Percentiles rank a stretch among this genome's conserved stretches.
Evolutionary conservation across 495 filamentous ascomycete species (phyloP).

Genomic region (Penicillium dipodomyicola): DNA sequence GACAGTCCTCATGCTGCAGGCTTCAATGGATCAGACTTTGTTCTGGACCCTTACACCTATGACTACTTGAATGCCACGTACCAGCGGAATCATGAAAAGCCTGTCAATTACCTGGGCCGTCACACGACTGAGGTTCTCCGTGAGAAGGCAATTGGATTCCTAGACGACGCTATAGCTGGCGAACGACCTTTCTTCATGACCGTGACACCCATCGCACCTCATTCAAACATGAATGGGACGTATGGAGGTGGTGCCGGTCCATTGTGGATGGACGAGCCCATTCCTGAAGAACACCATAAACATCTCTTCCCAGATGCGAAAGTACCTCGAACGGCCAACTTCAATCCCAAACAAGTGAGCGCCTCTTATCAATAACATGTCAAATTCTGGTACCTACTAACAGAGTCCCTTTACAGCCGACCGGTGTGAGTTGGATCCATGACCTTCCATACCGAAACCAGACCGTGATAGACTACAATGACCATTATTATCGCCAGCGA

Average conservation of each 20-base stretch:
- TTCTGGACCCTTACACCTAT: slow-evolving; percentile 71
- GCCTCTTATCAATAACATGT: slow-evolving; percentile 44
- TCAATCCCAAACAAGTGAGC: slow-evolving; percentile 50
- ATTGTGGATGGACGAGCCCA: slow-evolving; percentile 31
- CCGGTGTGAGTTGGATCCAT: slow-evolving; percentile 62
- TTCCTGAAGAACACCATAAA: slow-evolving; percentile 42
- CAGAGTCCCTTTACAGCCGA: slow-evolving; percentile 43
- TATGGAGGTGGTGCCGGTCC: too few relatives aligned
- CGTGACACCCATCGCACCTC: slow-evolving; percentile 65
- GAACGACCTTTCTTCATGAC: slow-evolving; percentile 64
- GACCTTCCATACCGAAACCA: slow-evolving; percentile 51
- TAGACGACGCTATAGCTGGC: slow-evolving; percentile 55
- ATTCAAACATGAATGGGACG: slow-evolving; percentile 52
- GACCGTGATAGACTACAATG: slow-evolving; percentile 59
- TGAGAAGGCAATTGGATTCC: slow-evolving; percentile 58
- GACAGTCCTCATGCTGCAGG: slow-evolving; percentile 56
- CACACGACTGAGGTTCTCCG: slow-evolving; percentile 62
- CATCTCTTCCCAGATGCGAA: slow-evolving; percentile 39
- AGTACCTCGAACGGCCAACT: slow-evolving; percentile 38
- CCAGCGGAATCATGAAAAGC: slow-evolving; percentile 59
- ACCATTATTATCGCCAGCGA: slow-evolving; percentile 64
- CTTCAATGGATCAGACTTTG: slow-evolving; percentile 59
- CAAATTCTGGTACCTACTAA: slow-evolving; percentile 35
- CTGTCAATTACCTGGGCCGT: slow-evolving; percentile 54
- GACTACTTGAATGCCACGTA: slow-evolving; percentile 64